These are phyloP conservation scores for Auriscalpium microsporum DNA, from an alignment of 768 basidiomycete genomes.

Conservation along the genomic window DNA sequence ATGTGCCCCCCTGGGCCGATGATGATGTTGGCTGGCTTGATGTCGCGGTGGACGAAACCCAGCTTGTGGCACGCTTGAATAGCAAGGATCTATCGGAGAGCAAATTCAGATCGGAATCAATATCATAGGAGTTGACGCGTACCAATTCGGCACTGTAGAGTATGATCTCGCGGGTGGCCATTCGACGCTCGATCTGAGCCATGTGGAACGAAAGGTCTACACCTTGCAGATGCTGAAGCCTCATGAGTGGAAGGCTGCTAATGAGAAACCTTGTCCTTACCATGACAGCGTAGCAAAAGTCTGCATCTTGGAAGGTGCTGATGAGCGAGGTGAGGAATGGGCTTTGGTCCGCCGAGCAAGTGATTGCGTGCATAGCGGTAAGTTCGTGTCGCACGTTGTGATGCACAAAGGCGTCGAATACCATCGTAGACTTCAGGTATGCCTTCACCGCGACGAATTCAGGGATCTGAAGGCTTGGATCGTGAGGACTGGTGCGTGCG, in stretches of 20 bases:
- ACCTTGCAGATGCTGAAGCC: neutral
- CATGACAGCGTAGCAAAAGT: neutral
- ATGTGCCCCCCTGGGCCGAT: constrained; percentile 28
- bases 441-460: neutral
- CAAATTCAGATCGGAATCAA: neutral
- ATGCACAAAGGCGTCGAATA: neutral
- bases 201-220: neutral
- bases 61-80: constrained; percentile 26
- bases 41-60: constrained; percentile 41
- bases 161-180: neutral
- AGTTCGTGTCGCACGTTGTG: neutral
- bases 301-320: neutral
- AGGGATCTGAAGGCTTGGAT: neutral
- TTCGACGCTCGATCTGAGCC: neutral
- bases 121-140: neutral
- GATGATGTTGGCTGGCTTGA: constrained; percentile 44
- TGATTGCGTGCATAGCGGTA: neutral
- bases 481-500: neutral
- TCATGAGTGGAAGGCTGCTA: neutral
- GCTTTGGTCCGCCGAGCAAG: neutral
- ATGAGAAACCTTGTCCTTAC: neutral
- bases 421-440: neutral
- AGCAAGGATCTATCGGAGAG: constrained; percentile 19
- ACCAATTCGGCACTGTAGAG: constrained; percentile 13
- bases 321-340: neutral